These are phyloP conservation scores for Heliosperma pusillum DNA, from an alignment of 148 eudicot genomes.

Conservation along the genomic window DNA sequence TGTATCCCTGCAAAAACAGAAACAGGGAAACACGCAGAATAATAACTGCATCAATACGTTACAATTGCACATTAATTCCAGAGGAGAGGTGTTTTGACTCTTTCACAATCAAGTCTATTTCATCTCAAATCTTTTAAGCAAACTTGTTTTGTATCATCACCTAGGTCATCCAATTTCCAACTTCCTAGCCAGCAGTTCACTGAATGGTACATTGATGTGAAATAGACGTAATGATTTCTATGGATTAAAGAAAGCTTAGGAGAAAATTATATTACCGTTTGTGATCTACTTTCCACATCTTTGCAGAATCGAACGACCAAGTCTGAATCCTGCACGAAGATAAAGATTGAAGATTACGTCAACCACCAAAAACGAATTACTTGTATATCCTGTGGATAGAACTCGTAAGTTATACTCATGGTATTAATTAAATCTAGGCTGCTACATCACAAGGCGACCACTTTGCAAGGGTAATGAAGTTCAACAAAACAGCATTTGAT, in stretches of 20 bases:
- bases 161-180: constrained; percentile 1
- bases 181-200: neutral
- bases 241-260: neutral
- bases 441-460: too few relatives aligned
- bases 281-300: constrained; percentile 85
- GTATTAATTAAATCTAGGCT: too few relatives aligned
- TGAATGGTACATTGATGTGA: neutral
- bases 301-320: constrained; percentile 82
- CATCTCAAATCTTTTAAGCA: neutral
- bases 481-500: too few relatives aligned
- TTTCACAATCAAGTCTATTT: too few relatives aligned
- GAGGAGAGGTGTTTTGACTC: neutral
- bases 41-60: neutral
- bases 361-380: neutral
- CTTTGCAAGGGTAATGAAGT: too few relatives aligned
- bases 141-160: neutral
- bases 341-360: neutral
- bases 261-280: constrained; percentile 40
- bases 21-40: neutral
- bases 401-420: neutral
- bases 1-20: constrained; percentile 62
- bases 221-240: neutral
- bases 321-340: constrained; percentile 57
- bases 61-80: neutral
- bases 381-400: neutral